Evolutionary conservation across 129 eudicot genomes (phyloP), one percentile per base, ranked within the genome.

Genomic region (Calendula officinalis): DNA sequence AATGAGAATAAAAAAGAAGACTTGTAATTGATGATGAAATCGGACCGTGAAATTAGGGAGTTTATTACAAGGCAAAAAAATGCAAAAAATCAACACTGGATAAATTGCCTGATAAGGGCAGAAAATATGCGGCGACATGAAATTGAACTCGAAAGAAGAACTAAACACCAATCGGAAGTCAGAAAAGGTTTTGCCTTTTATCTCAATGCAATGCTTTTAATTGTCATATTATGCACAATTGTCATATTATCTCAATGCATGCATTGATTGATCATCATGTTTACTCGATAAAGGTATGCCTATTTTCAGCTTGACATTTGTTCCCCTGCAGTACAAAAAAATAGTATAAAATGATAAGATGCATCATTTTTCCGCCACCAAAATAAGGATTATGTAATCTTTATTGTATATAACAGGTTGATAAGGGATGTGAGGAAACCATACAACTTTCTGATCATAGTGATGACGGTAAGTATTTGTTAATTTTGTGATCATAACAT

Each of bases 101-200:
- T 8, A 74, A 12, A 15, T 59, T 83, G 73, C 56, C 74, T 14
- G 95, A 86, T 56, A 69, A 64, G 5, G 95, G 95, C 55, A 78
- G 68, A 14, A 22, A 35, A 2, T 8, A 16, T 83, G 38, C 52
- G 30, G 63, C 55, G 66, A 11, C 38, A 9, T 10, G 79, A 78
- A 60, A 52, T 10, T 30, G 95, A 83, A 37, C 36, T 64, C 36
- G 76, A 75, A 56, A 73, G 79, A 17, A 66, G 87, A 0, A 40
- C 45, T 16, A 63, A 44, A 8, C 42, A 10, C 4, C 42, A 53
- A 40, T 51, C 22, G n/a, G n/a, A n/a, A n/a, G n/a, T n/a, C n/a
- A 12, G 53, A 46, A 32, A 72, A 82, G 89, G 86, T 82, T 61
- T 14, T 67, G 66, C 47, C 37, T 60, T 69, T 6, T 38, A 6